Evolutionary conservation across 148 eudicot genomes (phyloP), one percentile per base, ranked within the genome.

Genomic region (Arbutus unedo): DNA sequence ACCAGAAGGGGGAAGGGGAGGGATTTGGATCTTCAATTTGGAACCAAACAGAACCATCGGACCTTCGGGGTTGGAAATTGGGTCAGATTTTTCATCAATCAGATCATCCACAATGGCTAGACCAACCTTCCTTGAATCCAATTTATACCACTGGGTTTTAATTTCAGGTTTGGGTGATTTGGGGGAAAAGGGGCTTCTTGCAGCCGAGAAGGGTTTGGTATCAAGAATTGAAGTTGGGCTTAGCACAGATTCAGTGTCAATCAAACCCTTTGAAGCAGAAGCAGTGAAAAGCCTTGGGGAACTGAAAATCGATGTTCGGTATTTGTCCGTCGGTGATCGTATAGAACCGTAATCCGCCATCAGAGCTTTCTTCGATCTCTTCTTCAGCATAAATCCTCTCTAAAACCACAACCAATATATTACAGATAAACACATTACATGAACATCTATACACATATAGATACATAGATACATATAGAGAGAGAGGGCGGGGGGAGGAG

Each of bases 191-290:
- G 90, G 87, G 81, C 70, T 90, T 80, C 54, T 89, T 8, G 87
- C n/a, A 79, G 78, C 79, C 66, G 85, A 82, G 72, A 86, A 86
- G 45, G 88, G 85, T 74, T 89, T 91, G 18, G 80, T 57, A 53
- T 91, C 92, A 75, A 91, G 91, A 15, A 88, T 90, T 73, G 92
- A 91, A 86, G 91, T 91, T 50, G 93, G 93, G 79, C 93, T 91
- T 77, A 55, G 86, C 11, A 80, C 51, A 62, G 87, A 81, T 71
- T 91, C 93, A 54, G 87, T 83, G 21, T 83, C 14, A 6, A 53
- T 70, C 44, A 76, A 62, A 45, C 72, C 77, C 83, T 90, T 89
- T 4, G 91, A 84, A 13, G 87, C 76, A 83, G 87, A 86, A 82
- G 79, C 60, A 76, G 85, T 82, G 85, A 89, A 86, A 53, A 86